Evolutionary conservation across 2,329 filamentous ascomycete species (phyloP), one percentile per base, ranked within the genome.

Genomic region (Pestalotiopsis sp.): DNA sequence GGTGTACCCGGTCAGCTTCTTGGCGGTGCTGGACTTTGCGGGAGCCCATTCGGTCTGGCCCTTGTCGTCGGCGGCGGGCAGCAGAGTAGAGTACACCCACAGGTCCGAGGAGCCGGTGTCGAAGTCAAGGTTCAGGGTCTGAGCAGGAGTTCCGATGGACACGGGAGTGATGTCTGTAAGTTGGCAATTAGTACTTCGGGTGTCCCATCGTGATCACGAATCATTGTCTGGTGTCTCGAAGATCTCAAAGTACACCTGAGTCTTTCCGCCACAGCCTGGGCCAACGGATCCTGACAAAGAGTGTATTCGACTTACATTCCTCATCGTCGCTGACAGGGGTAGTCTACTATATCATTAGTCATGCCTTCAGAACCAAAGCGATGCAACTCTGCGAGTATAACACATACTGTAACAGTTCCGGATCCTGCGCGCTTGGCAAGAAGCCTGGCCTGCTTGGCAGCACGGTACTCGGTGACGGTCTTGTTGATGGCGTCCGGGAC

Each of bases 101-200:
- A 77, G 72, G 52, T 77, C 75, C 17, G 75, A 74, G 3, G 75
- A 76, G 3, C 75, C 75, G 14, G 74, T 68, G 70, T 76, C 75
- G 61, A 76, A 74, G 71, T 76, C 75, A 27, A 76, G 70, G 67
- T 74, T 71, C 25, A 76, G 68, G 11, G 70, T 73, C 71, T 75
- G 71, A 0, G 72, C 67, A 1, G 74, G 74, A 3, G 74, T 75
- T 36, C 75, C 75, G 67, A 76, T 75, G 13, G 69, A 59, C 23
- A 76, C 74, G n/a, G 73, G 72, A 20, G 59, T 61, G 12, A 52
- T 36, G 31, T 20, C 31, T 36, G 38, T 31, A 7, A 31, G 27
- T 31, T 31, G 27, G 27, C 27, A 20, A 59, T 17, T 6, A 59
- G 6, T 27, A 12, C 2, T 52, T 52, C 45, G 20, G 20, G 20